Conservation (phyloP, 257 asterid species). For the Scutellaria baicalensis region DNA sequence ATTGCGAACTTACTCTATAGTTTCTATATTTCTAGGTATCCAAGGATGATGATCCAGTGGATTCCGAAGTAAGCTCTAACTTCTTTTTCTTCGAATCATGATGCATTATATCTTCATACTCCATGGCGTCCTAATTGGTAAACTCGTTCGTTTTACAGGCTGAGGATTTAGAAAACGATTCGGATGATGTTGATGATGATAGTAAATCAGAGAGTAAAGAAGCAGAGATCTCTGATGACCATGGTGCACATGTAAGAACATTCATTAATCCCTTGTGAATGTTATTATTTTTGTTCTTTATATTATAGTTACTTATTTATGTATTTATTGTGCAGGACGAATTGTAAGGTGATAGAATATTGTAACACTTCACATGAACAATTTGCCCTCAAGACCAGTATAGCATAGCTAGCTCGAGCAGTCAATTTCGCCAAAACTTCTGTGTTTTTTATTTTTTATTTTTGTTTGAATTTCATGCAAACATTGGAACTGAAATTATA, state of each 20-base stretch:
- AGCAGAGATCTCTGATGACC: constrained; percentile 20
- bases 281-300: neutral
- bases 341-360: constrained; percentile 25
- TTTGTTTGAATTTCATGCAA: too few relatives aligned
- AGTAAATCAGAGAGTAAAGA: constrained; percentile 30
- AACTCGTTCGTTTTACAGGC: constrained; percentile 32
- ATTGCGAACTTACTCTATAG: neutral
- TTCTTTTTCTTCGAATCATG: neutral
- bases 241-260: constrained; percentile 47
- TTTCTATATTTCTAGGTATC: constrained; percentile 15
- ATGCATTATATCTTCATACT: neutral
- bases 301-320: neutral
- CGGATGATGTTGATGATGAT: constrained; percentile 38
- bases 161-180: constrained; percentile 48
- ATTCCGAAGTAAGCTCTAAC: constrained; percentile 33
- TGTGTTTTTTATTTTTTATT: neutral
- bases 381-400: constrained; percentile 4
- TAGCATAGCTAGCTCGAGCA: neutral
- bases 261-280: neutral
- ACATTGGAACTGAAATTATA: too few relatives aligned
- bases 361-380: neutral
- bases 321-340: constrained; percentile 47
- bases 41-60: constrained; percentile 39
- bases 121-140: neutral
- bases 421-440: neutral